Evolutionary conservation across 1,284 basidiomycete genomes (phyloP).

Genomic region (Malassezia nana): DNA sequence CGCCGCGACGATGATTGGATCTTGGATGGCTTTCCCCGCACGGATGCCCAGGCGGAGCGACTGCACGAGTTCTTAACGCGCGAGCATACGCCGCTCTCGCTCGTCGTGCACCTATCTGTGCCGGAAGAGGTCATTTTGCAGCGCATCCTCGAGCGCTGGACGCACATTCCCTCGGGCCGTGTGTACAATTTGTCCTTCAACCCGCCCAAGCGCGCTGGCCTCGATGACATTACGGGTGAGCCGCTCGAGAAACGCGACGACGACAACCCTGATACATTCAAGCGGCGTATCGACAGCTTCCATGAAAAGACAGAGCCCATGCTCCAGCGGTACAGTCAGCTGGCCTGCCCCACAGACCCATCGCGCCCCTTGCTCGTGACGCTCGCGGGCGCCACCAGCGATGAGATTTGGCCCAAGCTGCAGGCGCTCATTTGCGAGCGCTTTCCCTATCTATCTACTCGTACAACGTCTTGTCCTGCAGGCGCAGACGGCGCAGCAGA

Average conservation of each 20-base stretch:
- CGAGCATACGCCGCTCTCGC: constrained; percentile 54
- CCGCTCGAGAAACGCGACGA: constrained; percentile 77
- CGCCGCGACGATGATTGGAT: constrained; percentile 62
- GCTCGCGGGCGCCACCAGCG: constrained; percentile 70
- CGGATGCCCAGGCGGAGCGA: constrained; percentile 73
- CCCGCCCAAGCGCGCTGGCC: constrained; percentile 71
- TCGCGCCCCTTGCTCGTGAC: constrained; percentile 53
- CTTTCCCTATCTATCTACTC: constrained; percentile 18
- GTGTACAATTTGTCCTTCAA: constrained; percentile 64
- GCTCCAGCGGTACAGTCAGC: constrained; percentile 53
- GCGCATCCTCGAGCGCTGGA: constrained; percentile 77
- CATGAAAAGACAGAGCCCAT: constrained; percentile 80
- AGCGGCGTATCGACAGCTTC: constrained; percentile 68
- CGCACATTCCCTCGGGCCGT: constrained; percentile 81
- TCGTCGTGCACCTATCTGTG: constrained; percentile 84
- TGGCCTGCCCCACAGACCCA: constrained; percentile 16
- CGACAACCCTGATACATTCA: constrained; percentile 79
- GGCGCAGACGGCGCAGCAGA: background rate
- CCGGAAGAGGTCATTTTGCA: constrained; percentile 78
- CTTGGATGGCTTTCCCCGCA: constrained; percentile 91
- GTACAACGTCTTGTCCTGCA: constrained; percentile 9
- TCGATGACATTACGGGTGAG: constrained; percentile 87
- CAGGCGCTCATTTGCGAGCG: constrained; percentile 54
- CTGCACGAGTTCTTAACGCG: constrained; percentile 56
- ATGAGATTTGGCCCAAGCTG: constrained; percentile 83